Evolutionary conservation across 441 rosid species (phyloP).

Genomic region (Adansonia madagascariensis): DNA sequence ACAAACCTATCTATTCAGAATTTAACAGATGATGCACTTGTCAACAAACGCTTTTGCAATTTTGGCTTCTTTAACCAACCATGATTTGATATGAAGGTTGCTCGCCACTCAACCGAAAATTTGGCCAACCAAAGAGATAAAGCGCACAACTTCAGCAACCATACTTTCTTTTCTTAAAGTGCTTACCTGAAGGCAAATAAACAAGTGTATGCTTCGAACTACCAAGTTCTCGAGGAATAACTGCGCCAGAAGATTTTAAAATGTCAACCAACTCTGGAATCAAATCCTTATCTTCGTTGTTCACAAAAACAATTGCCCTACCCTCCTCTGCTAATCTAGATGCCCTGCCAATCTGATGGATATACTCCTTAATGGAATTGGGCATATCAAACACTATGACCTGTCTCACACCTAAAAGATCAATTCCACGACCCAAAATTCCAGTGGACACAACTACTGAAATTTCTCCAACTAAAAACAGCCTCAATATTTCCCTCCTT

Average conservation of each 20-base stretch:
- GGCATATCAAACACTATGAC: constrained; percentile 92
- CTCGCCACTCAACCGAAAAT: neutral
- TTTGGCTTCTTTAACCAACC: neutral
- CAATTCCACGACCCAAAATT: constrained; percentile 79
- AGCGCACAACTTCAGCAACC: constrained; percentile 38
- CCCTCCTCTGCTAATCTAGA: constrained; percentile 83
- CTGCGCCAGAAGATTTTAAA: constrained; percentile 72
- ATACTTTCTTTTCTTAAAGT: constrained; percentile 65
- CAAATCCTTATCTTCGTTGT: constrained; percentile 65
- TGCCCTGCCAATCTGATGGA: constrained; percentile 91
- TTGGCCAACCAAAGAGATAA: neutral
- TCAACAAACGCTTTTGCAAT: neutral
- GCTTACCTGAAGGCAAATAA: constrained; percentile 44
- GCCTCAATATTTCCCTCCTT: constrained; percentile 77
- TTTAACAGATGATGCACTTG: neutral
- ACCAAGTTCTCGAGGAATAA: constrained; percentile 68
- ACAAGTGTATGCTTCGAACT: constrained; percentile 44
- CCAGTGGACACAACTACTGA: constrained; percentile 83
- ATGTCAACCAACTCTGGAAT: constrained; percentile 62
- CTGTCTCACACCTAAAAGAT: constrained; percentile 77
- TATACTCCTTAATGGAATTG: constrained; percentile 67
- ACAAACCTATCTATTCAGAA: neutral
- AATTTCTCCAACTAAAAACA: constrained; percentile 72
- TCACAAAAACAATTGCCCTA: constrained; percentile 63
- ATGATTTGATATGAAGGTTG: neutral